Evolutionary conservation across 2,329 filamentous ascomycete species (phyloP), one percentile per base, ranked within the genome.

Genomic region (Parasarocladium wereldwijsianum): DNA sequence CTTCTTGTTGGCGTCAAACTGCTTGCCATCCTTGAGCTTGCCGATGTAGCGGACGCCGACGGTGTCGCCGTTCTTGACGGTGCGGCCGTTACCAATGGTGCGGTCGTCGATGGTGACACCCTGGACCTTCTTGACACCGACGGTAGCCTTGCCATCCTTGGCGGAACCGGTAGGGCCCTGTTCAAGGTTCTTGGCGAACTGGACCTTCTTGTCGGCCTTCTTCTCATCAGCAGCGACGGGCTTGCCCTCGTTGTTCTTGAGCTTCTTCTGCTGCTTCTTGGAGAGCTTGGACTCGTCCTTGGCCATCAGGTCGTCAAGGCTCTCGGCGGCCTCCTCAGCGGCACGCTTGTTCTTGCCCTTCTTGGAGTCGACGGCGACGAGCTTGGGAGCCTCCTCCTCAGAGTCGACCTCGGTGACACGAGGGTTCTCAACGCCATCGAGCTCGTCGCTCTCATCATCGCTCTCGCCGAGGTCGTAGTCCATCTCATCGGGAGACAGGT

Each of bases 1-100:
- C 66, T 92, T 94, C 71, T 96, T 98, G 71, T 98, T 96, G 57
- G 85, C 83, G 59, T 96, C 87, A 49, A 98, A 98, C 43, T 93
- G 76, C 64, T 94, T 92, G 58, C 85, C 85, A 57, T 93, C 80
- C 50, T 77, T 71, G 38, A 90, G 79, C 70, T 98, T 98, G 57
- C 90, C 90, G 46, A 98, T 96, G 64, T 98, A 98, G 50, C 90
- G 76, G 73, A 98, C 90, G 47, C 84, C 76, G 38, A 98, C 77
- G 42, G 72, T 79, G 64, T 92, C 81, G 40, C 90, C 87, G 47
- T 75, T 78, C 78, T 96, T 96, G 39, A 78, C 85, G 33, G 71
- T 74, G 39, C 79, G 76, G 43, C 90, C 90, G 40, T 70, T 74
- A 36, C 90, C 90, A 39, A 83, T 52, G 65, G 93, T 96, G 66